These are phyloP conservation scores for Fusarium chuoi DNA, from an alignment of 2,329 filamentous ascomycete species.

Conservation along the genomic window DNA sequence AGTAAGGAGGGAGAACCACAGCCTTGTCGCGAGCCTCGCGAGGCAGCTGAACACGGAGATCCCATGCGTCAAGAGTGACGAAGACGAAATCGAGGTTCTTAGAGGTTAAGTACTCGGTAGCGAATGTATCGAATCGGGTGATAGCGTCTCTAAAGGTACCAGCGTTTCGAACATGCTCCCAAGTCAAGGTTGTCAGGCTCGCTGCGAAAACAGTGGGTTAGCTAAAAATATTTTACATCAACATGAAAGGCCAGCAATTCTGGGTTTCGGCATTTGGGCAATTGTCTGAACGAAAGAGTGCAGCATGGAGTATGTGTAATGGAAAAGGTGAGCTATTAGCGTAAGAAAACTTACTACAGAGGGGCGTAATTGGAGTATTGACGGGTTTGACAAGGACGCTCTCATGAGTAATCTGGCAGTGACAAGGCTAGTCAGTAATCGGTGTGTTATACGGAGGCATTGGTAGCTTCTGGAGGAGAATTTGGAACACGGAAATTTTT, in stretches of 20 bases:
- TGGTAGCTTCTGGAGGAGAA: neutral
- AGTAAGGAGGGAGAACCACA: slow-evolving; percentile 93
- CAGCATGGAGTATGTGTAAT: slow-evolving; percentile 34
- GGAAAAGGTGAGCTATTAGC: slow-evolving; percentile 32
- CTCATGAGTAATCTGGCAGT: slow-evolving; percentile 84
- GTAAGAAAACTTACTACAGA: slow-evolving; percentile 85
- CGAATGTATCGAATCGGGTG: slow-evolving; percentile 93
- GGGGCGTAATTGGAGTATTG: slow-evolving; percentile 97
- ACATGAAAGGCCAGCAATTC: neutral
- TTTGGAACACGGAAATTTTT: slow-evolving; percentile 4
- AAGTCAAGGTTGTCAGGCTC: slow-evolving; percentile 95
- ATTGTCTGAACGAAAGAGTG: slow-evolving; percentile 25
- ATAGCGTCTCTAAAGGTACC: slow-evolving; percentile 97
- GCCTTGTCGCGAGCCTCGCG: slow-evolving; percentile 98
- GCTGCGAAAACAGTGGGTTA: slow-evolving; percentile 63
- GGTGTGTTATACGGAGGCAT: neutral
- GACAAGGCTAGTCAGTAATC: slow-evolving; percentile 24
- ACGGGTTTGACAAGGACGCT: slow-evolving; percentile 97
- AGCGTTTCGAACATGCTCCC: slow-evolving; percentile 98
- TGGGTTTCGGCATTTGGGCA: slow-evolving; percentile 17
- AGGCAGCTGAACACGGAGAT: slow-evolving; percentile 95
- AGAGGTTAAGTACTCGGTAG: slow-evolving; percentile 87
- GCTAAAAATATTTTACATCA: slow-evolving; percentile 16
- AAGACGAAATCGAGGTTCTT: slow-evolving; percentile 98
- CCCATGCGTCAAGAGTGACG: slow-evolving; percentile 98